Conservation (phyloP, 2,329 filamentous ascomycete genomes). For the Pseudogymnoascus sp. region DNA sequence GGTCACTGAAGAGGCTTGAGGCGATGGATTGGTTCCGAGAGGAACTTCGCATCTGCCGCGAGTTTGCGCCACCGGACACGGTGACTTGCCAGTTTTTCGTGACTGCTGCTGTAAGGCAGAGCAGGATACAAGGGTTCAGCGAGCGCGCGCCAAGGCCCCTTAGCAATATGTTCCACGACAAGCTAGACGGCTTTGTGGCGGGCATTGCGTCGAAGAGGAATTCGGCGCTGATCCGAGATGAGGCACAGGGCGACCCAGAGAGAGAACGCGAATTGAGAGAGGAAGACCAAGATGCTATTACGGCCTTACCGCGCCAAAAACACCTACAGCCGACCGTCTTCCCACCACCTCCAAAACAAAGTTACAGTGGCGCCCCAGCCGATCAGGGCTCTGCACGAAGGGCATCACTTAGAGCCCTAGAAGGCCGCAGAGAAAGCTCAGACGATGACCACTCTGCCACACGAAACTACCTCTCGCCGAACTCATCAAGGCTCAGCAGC, state of each 20-base stretch:
- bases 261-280: constrained; percentile 71
- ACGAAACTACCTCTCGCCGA: constrained; percentile 26
- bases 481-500: constrained; percentile 19
- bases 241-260: constrained; percentile 73
- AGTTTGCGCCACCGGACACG: constrained; percentile 79
- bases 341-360: constrained; percentile 18
- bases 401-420: constrained; percentile 44
- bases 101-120: constrained; percentile 59
- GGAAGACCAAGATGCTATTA: constrained; percentile 80
- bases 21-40: constrained; percentile 98
- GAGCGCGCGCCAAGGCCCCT: constrained; percentile 56
- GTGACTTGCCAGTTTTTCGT: constrained; percentile 95
- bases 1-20: constrained; percentile 84
- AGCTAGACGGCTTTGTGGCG: constrained; percentile 80
- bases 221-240: constrained; percentile 74
- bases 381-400: constrained; percentile 31
- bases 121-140: constrained; percentile 19
- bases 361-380: neutral
- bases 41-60: constrained; percentile 84
- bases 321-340: constrained; percentile 51
- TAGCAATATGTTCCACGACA: constrained; percentile 74
- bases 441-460: constrained; percentile 40
- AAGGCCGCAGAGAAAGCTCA: constrained; percentile 34
- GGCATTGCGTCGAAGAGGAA: constrained; percentile 82
- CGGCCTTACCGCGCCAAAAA: constrained; percentile 66